A percentile compares a stretch with the other conserved stretches of the same genome.
Evolutionary conservation across 306 rosid species (phyloP).

Genomic region (Prunus salicina): DNA sequence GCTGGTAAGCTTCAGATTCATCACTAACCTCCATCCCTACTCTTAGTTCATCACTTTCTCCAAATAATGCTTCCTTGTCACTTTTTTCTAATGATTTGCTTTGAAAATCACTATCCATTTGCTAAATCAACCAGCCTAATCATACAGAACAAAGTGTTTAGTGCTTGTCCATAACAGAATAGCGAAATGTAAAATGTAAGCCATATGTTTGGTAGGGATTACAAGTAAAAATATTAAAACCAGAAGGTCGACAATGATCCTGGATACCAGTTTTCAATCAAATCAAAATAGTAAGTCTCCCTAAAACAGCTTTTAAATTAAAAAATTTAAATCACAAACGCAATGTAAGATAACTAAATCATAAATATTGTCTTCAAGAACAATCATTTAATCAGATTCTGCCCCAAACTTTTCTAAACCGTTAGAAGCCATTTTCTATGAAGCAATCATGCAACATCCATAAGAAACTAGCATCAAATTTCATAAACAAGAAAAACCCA

Average conservation of each 20-base stretch:
- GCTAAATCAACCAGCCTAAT: neutral
- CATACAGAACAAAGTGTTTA: neutral
- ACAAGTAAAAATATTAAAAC: neutral
- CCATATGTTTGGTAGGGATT: neutral
- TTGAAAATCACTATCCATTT: neutral
- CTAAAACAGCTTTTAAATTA: neutral
- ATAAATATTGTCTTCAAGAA: neutral
- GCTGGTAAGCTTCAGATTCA: slow-evolving; percentile 4
- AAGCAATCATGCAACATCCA: neutral
- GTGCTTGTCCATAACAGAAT: neutral
- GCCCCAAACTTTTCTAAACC: neutral
- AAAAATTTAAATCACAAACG: neutral
- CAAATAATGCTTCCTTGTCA: neutral
- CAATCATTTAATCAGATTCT: neutral
- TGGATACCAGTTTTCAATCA: neutral
- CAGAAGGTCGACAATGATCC: too few relatives aligned
- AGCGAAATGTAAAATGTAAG: neutral
- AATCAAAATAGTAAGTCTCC: neutral
- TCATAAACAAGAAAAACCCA: neutral
- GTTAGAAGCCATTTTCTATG: neutral
- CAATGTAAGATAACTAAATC: neutral
- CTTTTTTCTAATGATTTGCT: neutral
- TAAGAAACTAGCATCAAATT: neutral
- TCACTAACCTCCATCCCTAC: neutral
- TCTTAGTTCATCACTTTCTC: neutral